phyloP scores from a whole-genome alignment of 2,329 filamentous ascomycete genomes.

The Cordyceps cicadae region DNA sequence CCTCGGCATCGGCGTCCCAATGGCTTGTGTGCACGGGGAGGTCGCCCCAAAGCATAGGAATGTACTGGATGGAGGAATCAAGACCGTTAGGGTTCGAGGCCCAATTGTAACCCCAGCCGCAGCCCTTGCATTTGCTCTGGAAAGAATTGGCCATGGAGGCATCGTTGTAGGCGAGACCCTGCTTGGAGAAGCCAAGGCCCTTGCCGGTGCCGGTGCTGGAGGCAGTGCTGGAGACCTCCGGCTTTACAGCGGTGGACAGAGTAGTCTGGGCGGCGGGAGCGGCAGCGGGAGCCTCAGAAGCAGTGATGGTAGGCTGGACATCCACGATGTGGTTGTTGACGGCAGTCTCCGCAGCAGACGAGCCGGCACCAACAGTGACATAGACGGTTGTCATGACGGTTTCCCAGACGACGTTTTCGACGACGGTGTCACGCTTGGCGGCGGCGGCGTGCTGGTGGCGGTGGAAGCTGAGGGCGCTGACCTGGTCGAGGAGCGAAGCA shows the following conservation, averaged over 20 bases:
- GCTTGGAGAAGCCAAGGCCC: constrained; percentile 35
- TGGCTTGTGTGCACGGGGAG: constrained; percentile 31
- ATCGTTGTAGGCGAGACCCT: constrained; percentile 62
- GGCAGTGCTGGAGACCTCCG: not conserved
- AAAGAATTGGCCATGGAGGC: constrained; percentile 45
- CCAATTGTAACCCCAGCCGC: constrained; percentile 65
- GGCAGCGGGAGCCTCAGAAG: constrained; percentile 7
- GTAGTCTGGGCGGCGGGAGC: constrained; percentile 17
- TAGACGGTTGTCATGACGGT: constrained; percentile 28
- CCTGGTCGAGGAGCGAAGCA: constrained; percentile 35
- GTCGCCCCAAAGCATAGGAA: constrained; percentile 60
- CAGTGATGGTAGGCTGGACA: constrained; percentile 8
- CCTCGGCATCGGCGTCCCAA: constrained; percentile 44
- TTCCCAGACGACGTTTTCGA: constrained; percentile 21
- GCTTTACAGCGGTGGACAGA: constrained; percentile 19
- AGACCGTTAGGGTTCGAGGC: constrained; percentile 36
- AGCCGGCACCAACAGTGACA: constrained; percentile 30
- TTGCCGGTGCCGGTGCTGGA: not conserved
- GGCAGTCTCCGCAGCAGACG: constrained; percentile 18
- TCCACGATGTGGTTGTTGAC: constrained; percentile 11
- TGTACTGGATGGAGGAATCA: constrained; percentile 42
- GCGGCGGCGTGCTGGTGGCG: constrained; percentile 31
- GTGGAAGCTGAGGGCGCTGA: constrained; percentile 34
- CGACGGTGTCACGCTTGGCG: constrained; percentile 22
- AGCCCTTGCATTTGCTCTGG: constrained; percentile 27